Evolutionary conservation across 2,329 filamentous ascomycete species (phyloP).

Genomic region (Mycosphaerelloides madeirae): DNA sequence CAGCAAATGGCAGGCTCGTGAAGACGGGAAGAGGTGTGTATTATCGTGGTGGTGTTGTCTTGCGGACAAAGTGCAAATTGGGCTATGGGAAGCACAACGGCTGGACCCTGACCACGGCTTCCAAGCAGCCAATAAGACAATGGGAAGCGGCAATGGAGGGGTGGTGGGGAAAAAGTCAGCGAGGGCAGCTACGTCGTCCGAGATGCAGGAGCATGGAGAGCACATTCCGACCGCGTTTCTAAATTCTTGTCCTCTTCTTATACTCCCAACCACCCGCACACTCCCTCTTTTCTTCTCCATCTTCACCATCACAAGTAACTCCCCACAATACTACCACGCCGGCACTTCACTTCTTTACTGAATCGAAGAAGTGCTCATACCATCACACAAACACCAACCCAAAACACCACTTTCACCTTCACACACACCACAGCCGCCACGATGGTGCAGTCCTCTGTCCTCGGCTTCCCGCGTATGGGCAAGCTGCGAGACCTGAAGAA

Average conservation of each 20-base stretch:
- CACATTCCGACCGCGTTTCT: not conserved
- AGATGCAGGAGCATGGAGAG: no score
- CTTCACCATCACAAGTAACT: not conserved
- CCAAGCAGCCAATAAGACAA: no score
- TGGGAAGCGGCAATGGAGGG: no score
- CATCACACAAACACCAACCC: not conserved
- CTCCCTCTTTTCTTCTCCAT: not conserved
- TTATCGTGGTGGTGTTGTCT: no score
- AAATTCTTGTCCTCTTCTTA: not conserved
- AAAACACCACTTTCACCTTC: slow-evolving; percentile 1
- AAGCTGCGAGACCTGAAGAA: slow-evolving; percentile 99
- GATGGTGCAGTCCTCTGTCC: slow-evolving; percentile 63
- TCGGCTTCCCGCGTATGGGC: slow-evolving; percentile 99
- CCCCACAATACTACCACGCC: not conserved
- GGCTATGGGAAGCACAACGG: no score
- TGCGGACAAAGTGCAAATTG: no score
- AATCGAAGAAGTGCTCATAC: not conserved
- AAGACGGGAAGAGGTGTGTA: no score
- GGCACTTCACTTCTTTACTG: not conserved
- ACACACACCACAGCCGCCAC: slow-evolving; percentile 19
- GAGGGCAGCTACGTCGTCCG: no score
- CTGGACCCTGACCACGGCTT: no score
- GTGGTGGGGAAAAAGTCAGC: no score
- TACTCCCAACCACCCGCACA: not conserved
- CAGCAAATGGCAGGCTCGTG: no score